Base-by-base conservation (phyloP, 2,329 filamentous ascomycete genomes). In the Massarina eburnea region DNA sequence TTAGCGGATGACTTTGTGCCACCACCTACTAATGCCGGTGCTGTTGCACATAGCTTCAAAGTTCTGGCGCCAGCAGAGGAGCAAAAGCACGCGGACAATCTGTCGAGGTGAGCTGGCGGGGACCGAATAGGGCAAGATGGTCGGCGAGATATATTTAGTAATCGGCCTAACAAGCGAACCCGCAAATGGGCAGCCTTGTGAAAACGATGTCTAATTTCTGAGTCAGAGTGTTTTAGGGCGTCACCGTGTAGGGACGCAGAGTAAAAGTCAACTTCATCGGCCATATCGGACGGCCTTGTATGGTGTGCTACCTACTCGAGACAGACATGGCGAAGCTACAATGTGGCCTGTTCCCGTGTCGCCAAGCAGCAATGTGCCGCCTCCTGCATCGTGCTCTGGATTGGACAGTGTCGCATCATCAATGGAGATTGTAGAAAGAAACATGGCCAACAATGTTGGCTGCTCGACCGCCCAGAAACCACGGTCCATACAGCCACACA, bases 71-170 rank as follows among this genome's bases (percentile, higher is more conserved):
- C 27, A 14, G 27, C 27, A 30, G 27, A 30, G 27, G 7, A 30
- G 27, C 9, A 30, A 30, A 37, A 24, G 45, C 47, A 48, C 41
- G 49, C 52, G 52, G 45, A 35, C 45, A 40, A 36, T 39, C 40
- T 47, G 15, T 26, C 37, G 21, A 29, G 27, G 19, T 38, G 27
- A 43, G 35, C 41, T 20, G 44, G 40, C 41, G 43, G 51, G 42
- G 41, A 45, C 46, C 46, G 26, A 33, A 43, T 45, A 45, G 46
- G 42, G 43, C 20, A 45, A 19, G 41, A 45, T 39, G 30, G 34
- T 26, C 45, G 39, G 41, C 34, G 19, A 15, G 41, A 39, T 56
- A 53, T 49, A 43, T 49, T 53, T 55, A 53, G 52, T 49, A 46
- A 49, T 43, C 39, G 41, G 41, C 36, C 37, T 32, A 42, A 50